Evolutionary conservation across 495 filamentous ascomycete species (phyloP).

Genomic region (Acidiella bohemica): DNA sequence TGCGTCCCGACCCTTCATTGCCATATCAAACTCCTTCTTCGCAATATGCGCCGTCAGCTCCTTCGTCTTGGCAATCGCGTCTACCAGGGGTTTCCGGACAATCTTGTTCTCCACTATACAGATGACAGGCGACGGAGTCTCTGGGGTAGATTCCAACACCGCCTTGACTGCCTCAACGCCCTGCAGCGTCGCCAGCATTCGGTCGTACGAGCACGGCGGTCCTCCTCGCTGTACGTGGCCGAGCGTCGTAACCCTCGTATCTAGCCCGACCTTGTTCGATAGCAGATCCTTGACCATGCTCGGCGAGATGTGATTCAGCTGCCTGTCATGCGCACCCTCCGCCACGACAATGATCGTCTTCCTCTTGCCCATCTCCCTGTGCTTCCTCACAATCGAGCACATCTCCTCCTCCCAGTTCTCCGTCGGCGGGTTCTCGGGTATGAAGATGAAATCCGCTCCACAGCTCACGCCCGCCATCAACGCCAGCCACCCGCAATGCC

Average conservation of each 20-base stretch:
- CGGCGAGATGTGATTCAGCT: conserved; percentile 74
- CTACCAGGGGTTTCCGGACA: conserved; percentile 68
- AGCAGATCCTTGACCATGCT: conserved; percentile 74
- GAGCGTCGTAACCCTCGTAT: conserved; percentile 88
- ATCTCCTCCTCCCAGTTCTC: conserved; percentile 85
- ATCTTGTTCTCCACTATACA: conserved; percentile 98
- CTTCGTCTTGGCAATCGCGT: conserved; percentile 76
- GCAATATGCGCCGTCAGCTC: conserved; percentile 69
- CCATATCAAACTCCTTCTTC: conserved; percentile 64
- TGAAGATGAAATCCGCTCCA: conserved; percentile 92
- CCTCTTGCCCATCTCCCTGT: conserved; percentile 80
- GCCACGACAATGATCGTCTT: conserved; percentile 98
- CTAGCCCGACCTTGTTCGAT: conserved; percentile 62
- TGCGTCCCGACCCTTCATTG: conserved; percentile 76
- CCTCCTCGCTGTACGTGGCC: conserved; percentile 95
- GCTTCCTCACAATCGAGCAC: conserved; percentile 72
- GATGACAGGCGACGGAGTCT: conserved; percentile 87
- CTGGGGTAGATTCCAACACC: conserved; percentile 79
- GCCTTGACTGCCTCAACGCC: conserved; percentile 94
- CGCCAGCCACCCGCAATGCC: conserved; percentile 96
- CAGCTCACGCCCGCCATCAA: conserved; percentile 93
- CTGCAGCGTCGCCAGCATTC: conserved; percentile 84
- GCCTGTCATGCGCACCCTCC: conserved; percentile 78
- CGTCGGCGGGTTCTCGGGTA: conserved; percentile 84
- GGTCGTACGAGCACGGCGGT: conserved; percentile 81